Evolutionary conservation across 2,329 filamentous ascomycete genomes (phyloP), one percentile per base, ranked within the genome.

Genomic region (Botryotinia globosa): DNA sequence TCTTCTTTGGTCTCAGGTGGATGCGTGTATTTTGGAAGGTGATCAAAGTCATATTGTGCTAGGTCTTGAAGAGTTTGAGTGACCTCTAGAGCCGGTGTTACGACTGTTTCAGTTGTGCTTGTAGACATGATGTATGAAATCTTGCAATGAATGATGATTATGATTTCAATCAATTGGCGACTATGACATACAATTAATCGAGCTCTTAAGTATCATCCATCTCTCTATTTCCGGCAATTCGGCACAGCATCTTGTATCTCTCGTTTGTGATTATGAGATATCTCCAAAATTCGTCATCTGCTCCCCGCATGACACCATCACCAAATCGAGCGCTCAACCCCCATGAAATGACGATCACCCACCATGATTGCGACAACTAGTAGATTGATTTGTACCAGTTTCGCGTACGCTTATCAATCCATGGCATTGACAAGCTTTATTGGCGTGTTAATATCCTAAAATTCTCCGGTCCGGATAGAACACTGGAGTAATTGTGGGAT

Each of bases 1-100:
- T 84, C 76, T 71, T 82, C 83, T 67, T 84, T 84, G 4, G 84
- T 86, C 75, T 84, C 84, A 1, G 84, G 84, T 39, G 84, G 83
- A 66, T 85, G 84, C 2, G 81, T 80, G 71, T 86, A 85, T 65
- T 78, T 75, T 63, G 82, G 80, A 39, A 85, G 78, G 9, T 78
- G 77, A 14, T 72, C 68, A 72, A 77, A 79, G 48, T 75, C 72
- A 42, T 76, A 79, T 62, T 77, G 70, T 18, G 72, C 39, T 39
- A 58, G 44, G 56, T 78, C 74, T 45, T 77, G 75, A 37, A 75
- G 73, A 5, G 73, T 74, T n/a, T 44, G 44, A 29, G 72, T 10
- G 12, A n/a, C 61, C 10, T 64, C 39, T 34, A 32, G 22, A 12
- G 10, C 16, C 29, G 54, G 73, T 73, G 22, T 73, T 12, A 42